Base-by-base conservation (phyloP, 1,139 yeast species). In the Yamadazyma jaroonii region DNA sequence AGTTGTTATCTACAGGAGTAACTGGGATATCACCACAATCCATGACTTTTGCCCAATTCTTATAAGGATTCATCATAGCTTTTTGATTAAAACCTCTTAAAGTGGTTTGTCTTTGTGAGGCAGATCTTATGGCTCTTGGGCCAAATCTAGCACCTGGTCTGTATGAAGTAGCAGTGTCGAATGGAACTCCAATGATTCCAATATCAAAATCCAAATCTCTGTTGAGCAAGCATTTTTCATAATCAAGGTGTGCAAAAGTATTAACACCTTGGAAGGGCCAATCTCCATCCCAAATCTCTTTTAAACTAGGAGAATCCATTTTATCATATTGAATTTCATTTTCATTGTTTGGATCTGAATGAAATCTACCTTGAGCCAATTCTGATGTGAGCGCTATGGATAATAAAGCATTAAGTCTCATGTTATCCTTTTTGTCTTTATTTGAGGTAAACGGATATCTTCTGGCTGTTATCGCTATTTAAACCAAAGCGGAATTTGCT, bases 21-120 rank as follows among this genome's bases (percentile, higher is more conserved):
- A 83, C 79, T 1, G 92, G 90, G 35, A 84, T 77, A 58, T 84
- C 94, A n/a, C 87, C 88, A 62, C 94, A 84, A 59, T 84, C 94
- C 20, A 83, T 48, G 12, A 84, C 62, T 34, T 62, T 71, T 15
- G 90, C 89, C 88, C 90, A 82, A 36, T 73, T 61, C 25, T 61
- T 57, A 54, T 81, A 84, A 1, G 89, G 89, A 47, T 83, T 82
- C 43, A 74, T 62, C 34, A 67, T 63, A 3, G 89, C 88, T 32
- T 89, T 62, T 44, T 74, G 75, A 52, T 84, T 84, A 61, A 76
- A 84, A 1, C 88, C 89, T 42, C 90, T 65, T 37, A 77, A 58
- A 1, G 79, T 58, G 5, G 76, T 76, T 54, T 84, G 92, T 52
- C 94, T 71, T 60, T 81, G 87, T 1, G 89, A 81, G 2, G 88